Conservation (phyloP, 768 basidiomycete genomes). For the Pleurotus platypus region DNA sequence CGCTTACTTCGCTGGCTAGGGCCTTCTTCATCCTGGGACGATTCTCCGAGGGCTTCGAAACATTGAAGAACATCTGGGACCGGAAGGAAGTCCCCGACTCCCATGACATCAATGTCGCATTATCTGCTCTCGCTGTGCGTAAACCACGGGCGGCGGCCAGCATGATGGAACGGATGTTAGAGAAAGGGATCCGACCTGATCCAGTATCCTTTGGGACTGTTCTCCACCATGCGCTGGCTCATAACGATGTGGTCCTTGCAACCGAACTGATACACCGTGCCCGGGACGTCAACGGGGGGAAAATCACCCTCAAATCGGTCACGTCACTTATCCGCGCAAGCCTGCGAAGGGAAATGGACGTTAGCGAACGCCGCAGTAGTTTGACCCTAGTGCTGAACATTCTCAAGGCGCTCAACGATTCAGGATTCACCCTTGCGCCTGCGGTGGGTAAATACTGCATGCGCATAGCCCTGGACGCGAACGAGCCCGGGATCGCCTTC, state of each 20-base stretch:
- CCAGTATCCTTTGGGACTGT: conserved; percentile 57
- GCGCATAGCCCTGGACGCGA: conserved; percentile 41
- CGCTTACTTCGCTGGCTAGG: conserved; percentile 59
- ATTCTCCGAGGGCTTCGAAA: conserved; percentile 39
- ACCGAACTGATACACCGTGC: conserved; percentile 36
- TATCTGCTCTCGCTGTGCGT: conserved; percentile 49
- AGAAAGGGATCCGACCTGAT: conserved; percentile 46
- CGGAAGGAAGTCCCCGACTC: conserved; percentile 56
- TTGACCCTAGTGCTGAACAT: conserved; percentile 40
- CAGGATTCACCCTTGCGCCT: conserved; percentile 35
- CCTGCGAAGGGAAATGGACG: conserved; percentile 23
- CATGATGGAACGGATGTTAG: conserved; percentile 50
- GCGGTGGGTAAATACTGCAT: conserved; percentile 52
- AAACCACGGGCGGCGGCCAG: conserved; percentile 41
- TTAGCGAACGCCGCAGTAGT: conserved; percentile 22
- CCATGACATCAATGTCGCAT: conserved; percentile 62
- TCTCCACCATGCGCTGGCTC: conserved; percentile 51
- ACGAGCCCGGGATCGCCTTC: conserved; percentile 51
- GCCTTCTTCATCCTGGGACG: conserved; percentile 57
- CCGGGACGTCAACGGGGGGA: conserved; percentile 25
- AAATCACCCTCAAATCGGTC: conserved; percentile 46
- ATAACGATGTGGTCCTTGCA: conserved; percentile 42
- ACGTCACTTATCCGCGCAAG: conserved; percentile 42
- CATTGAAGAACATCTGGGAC: conserved; percentile 41
- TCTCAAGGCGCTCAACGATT: conserved; percentile 31